Percentiles rank a stretch among this genome's conserved stretches.
Evolutionary conservation across 306 rosid genomes (phyloP).

Genomic region (Sphenostylis stenocarpa): DNA sequence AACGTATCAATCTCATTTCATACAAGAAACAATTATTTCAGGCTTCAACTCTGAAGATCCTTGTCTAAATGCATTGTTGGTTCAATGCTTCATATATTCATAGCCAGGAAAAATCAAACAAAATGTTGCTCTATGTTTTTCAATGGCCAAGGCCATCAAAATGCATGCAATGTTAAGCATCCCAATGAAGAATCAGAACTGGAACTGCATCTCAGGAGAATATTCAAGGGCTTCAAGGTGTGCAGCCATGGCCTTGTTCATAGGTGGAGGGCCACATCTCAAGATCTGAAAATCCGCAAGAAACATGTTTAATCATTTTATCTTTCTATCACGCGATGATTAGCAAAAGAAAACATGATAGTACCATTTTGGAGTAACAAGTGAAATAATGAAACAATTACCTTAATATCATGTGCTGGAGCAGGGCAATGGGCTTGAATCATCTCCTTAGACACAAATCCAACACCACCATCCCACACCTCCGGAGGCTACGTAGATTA

Average conservation of each 20-base stretch:
- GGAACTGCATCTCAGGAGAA: conserved; percentile 80
- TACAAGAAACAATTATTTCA: conserved; percentile 37
- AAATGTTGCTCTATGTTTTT: neutral
- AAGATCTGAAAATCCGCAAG: conserved; percentile 55
- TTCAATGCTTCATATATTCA: conserved; percentile 19
- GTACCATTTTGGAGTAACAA: neutral
- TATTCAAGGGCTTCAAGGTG: conserved; percentile 78
- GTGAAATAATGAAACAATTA: conserved; percentile 26
- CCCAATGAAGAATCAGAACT: conserved; percentile 61
- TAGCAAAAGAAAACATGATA: neutral
- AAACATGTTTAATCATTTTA: neutral
- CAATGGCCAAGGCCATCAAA: conserved; percentile 20
- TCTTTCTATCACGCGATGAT: conserved; percentile 3
- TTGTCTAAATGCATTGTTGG: conserved; percentile 2
- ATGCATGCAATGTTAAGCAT: conserved; percentile 22
- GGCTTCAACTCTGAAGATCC: conserved; percentile 19
- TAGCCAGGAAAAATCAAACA: neutral
- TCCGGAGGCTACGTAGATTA: conserved; percentile 79
- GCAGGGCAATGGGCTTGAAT: conserved; percentile 85
- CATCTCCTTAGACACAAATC: conserved; percentile 89
- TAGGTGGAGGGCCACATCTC: conserved; percentile 97
- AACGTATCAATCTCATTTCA: conserved; percentile 24
- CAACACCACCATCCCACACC: conserved; percentile 88
- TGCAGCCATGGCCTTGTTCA: conserved; percentile 96
- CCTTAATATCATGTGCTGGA: conserved; percentile 76